Evolutionary conservation across 306 rosid genomes (phyloP).

Genomic region (Arachis stenosperma): DNA sequence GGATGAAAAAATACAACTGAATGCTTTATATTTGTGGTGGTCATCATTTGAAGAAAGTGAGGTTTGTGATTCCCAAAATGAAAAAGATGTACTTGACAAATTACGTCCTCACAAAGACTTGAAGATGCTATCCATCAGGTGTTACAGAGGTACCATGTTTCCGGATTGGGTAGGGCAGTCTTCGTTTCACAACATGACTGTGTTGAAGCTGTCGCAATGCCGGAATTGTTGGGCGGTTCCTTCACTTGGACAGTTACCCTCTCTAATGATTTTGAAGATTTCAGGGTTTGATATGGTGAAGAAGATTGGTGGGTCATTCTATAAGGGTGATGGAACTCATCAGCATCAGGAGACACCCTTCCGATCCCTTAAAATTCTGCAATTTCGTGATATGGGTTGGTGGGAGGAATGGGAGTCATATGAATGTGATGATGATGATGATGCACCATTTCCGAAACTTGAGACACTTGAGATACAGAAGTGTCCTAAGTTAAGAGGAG

Average conservation of each 20-base stretch:
- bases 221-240: background rate
- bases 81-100: background rate
- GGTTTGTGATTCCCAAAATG: background rate
- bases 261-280: too few relatives aligned
- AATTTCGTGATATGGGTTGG: too few relatives aligned
- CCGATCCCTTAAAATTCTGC: background rate
- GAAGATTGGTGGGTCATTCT: background rate
- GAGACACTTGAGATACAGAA: too few relatives aligned
- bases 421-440: background rate
- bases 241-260: conserved; percentile 1
- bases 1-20: background rate
- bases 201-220: fast-evolving
- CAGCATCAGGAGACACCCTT: background rate
- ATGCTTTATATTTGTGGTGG: background rate
- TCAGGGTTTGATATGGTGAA: background rate
- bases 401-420: background rate
- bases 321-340: background rate
- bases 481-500: background rate
- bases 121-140: fast-evolving
- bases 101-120: background rate
- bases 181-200: background rate
- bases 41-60: background rate
- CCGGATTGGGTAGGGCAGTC: background rate
- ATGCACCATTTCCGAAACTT: background rate
- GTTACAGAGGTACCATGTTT: background rate